These are phyloP conservation scores for Cardamine occulta DNA, from an alignment of 345 rosid species.

Conservation along the genomic window DNA sequence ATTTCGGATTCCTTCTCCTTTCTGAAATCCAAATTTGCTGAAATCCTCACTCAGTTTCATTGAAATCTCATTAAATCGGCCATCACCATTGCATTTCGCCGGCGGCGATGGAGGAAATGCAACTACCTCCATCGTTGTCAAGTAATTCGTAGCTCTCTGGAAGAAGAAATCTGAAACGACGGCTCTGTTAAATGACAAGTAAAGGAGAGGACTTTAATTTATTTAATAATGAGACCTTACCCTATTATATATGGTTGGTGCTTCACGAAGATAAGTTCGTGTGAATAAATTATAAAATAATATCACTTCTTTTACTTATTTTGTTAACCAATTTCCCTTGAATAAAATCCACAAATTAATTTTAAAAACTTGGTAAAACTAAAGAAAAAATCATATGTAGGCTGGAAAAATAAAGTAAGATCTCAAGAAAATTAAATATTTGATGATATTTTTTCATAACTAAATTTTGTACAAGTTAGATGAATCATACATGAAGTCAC, in stretches of 20 bases:
- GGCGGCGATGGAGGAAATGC: constrained; percentile 32
- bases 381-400: not conserved
- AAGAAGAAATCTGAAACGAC: constrained; percentile 30
- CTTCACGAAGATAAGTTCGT: constrained; percentile 26
- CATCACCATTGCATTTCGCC: constrained; percentile 26
- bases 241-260: constrained; percentile 35
- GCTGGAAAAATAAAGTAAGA: not conserved
- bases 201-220: not conserved
- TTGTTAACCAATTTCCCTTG: not conserved
- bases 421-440: not conserved
- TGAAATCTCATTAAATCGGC: constrained; percentile 22
- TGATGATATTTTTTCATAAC: not conserved
- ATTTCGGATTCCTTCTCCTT: constrained; percentile 6
- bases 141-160: not conserved
- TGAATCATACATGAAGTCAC: constrained; percentile 11
- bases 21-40: constrained; percentile 10
- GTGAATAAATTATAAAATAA: constrained; percentile 1
- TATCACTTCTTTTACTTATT: not conserved
- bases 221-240: not conserved
- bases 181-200: constrained; percentile 14
- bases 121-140: constrained; percentile 34
- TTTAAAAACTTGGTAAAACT: too few relatives aligned
- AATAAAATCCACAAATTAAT: too few relatives aligned
- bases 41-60: constrained; percentile 37
- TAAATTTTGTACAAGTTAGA: not conserved